phyloP scores from a whole-genome alignment of 768 basidiomycete species.

The Collybiopsis luxurians region DNA sequence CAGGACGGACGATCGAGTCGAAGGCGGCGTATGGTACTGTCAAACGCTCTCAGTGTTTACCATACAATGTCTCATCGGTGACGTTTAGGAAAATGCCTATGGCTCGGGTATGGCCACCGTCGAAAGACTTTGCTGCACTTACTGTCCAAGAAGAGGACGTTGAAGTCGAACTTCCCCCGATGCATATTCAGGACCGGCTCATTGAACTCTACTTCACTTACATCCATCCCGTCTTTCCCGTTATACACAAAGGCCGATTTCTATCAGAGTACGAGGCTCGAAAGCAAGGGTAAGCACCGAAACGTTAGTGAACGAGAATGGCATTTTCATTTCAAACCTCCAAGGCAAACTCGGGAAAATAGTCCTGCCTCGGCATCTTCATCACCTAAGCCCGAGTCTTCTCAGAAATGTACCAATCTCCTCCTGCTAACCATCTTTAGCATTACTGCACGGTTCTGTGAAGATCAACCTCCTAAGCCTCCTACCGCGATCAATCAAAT shows the following conservation, averaged over 20 bases:
- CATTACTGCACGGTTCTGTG: slow-evolving; percentile 70
- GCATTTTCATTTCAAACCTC: background rate
- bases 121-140: slow-evolving; percentile 36
- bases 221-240: slow-evolving; percentile 80
- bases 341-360: background rate
- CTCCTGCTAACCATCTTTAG: slow-evolving; percentile 81
- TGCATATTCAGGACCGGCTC: slow-evolving; percentile 62
- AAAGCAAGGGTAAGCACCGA: slow-evolving; percentile 8
- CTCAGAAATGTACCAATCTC: slow-evolving; percentile 65
- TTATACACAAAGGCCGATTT: slow-evolving; percentile 74
- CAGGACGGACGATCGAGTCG: slow-evolving; percentile 64
- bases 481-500: slow-evolving; percentile 43
- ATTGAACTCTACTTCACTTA: slow-evolving; percentile 79
- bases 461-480: slow-evolving; percentile 45
- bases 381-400: slow-evolving; percentile 47
- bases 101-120: slow-evolving; percentile 72
- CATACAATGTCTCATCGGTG: slow-evolving; percentile 14
- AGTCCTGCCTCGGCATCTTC: slow-evolving; percentile 26
- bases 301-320: background rate
- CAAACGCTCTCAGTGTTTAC: slow-evolving; percentile 10
- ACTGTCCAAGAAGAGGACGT: slow-evolving; percentile 42
- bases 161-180: slow-evolving; percentile 54
- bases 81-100: slow-evolving; percentile 62
- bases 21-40: slow-evolving; percentile 65
- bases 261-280: slow-evolving; percentile 55